Evolutionary conservation across 2,329 filamentous ascomycete genomes (phyloP), one percentile per base, ranked within the genome.

Genomic region (Nannizziopsis barbatae): DNA sequence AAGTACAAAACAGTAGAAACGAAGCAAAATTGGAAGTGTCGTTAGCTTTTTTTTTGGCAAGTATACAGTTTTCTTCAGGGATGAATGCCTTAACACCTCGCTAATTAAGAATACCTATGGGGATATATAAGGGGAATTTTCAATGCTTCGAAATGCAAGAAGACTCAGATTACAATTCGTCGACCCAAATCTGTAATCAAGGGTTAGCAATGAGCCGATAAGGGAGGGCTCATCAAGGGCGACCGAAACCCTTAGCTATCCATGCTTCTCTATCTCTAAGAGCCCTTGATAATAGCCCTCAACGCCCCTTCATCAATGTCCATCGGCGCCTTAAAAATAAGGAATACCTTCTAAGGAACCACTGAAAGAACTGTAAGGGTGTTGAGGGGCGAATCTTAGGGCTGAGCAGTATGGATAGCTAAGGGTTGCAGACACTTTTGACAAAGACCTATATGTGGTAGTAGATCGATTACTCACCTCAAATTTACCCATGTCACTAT

Each of bases 401-500:
- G 22, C 3, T 27, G 22, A 7, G 22, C 22, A 7, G 22, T 3
- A 7, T 3, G 22, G 7, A 27, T 27, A 27, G 22, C 22, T 7
- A 3, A 27, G 7, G 7, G 15, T 15, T 15, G 33, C 15, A 15
- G 10, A 36, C n/a, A 36, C 33, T 4, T 15, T n/a, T n/a, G 33
- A 36, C 33, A 36, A 36, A 36, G 12, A 11, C 4, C 33, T 27
- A 7, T 27, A 7, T 27, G 39, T 15, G 3, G 32, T 10, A 27
- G 17, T 8, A 6, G 36, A 12, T n/a, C 35, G 38, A 50, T 51
- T 52, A 73, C 85, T 76, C 66, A 95, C 87, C 79, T 96, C 92
- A 80, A 95, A 81, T 76, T 95, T 95, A 45, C 86, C 88, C 72
- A 88, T 84, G 54, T 94, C 89, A 53, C 76, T 74, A 58, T 81